Base-by-base conservation (phyloP, 176 grass and related monocot genomes). In the Carex kokanica region DNA sequence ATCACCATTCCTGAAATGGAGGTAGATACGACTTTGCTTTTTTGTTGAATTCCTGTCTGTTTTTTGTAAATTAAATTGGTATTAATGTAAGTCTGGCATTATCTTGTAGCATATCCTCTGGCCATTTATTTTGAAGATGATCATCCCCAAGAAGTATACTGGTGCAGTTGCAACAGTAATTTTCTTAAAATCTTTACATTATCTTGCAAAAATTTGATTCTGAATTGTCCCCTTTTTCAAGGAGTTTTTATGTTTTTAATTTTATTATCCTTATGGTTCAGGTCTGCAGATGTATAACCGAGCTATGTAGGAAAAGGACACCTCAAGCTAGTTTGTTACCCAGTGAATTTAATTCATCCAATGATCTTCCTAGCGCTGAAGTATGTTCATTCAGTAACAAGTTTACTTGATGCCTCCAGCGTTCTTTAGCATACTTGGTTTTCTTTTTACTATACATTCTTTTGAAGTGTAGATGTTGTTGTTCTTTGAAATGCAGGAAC, bases 1-100 rank as follows among this genome's bases (percentile, higher is more conserved):
- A 94, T 98, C 63, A 98, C 95, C 20, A 89, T 98, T 83, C 95
- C 95, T 87, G 95, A 98, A 91, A 98, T 98, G 95, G 87, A 98
- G 95, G 95, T 98, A 97, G 71, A 85, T 69, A 29, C 1, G 67
- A 49, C n/a, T 23, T 73, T 78, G 45, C 20, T 59, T 36, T 59
- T 62, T 63, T 57, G 25, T 83, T 53, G 41, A 47, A 66, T 51
- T 64, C 21, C 9, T 43, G 34, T 7, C 8, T 85, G 36, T 34
- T 45, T 59, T 62, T 45, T 64, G 16, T 56, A 5, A 65, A 49
- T 47, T 49, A 21, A 61, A 61, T 80, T n/a, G 15, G 27, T 17
- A 60, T 82, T 60, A 15, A 66, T 82, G 17, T 47, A 65, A 55
- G 13, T 85, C 68, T 83, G 16, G 55, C 36, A 81, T 41, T 65